phyloP scores from a whole-genome alignment of 352 stramenopile species.

The Phytophthora palmivora region DNA sequence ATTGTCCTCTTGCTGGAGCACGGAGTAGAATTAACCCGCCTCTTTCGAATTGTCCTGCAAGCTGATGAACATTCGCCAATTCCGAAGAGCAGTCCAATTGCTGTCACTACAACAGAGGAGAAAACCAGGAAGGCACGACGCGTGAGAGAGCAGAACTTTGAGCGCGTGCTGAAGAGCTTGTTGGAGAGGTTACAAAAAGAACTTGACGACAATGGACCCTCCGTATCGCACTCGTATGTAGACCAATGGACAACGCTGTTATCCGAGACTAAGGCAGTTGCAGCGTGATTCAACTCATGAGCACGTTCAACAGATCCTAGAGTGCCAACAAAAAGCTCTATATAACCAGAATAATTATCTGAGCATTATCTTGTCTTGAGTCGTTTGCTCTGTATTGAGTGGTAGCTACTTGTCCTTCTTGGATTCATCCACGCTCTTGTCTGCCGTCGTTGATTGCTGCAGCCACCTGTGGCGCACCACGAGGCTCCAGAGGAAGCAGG shows the following conservation, averaged over 20 bases:
- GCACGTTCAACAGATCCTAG: constrained; percentile 1
- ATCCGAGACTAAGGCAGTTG: constrained; percentile 16
- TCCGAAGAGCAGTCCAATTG: not conserved
- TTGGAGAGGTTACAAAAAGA: constrained; percentile 23
- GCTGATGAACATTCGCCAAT: not conserved
- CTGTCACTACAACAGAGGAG: constrained; percentile 3
- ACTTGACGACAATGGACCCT: constrained; percentile 6
- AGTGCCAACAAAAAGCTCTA: constrained; percentile 17
- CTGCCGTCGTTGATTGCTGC: constrained; percentile 17
- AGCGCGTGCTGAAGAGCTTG: constrained; percentile 26
- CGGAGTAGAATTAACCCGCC: constrained; percentile 10
- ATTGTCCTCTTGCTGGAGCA: constrained; percentile 17
- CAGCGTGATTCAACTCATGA: constrained; percentile 20
- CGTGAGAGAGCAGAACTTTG: constrained; percentile 15
- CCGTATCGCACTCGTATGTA: constrained; percentile 1
- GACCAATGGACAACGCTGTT: constrained; percentile 18
- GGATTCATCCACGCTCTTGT: constrained; percentile 15
- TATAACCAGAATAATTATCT: constrained; percentile 25
- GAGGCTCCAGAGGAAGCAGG: constrained; percentile 87
- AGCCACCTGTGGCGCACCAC: constrained; percentile 83
- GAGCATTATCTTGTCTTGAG: not conserved
- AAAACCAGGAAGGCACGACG: constrained; percentile 7
- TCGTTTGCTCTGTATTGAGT: not conserved
- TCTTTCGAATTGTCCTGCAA: constrained; percentile 28
- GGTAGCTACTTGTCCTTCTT: constrained; percentile 46